phyloP scores from a whole-genome alignment of 192 early-diverging fungal genomes.

The Umbelopsis sp. region DNA sequence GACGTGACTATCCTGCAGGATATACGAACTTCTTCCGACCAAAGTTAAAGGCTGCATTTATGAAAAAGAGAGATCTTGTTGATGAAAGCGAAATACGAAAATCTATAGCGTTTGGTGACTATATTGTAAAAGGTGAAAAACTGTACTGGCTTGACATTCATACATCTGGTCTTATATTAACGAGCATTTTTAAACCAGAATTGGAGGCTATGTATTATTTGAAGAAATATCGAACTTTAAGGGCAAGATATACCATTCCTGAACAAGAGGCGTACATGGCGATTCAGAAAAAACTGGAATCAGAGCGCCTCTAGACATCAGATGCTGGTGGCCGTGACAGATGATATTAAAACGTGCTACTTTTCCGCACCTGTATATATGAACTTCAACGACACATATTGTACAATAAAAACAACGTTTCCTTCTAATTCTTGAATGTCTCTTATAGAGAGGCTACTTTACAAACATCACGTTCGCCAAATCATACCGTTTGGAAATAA shows the following conservation, averaged over 20 bases:
- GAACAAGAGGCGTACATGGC: neutral
- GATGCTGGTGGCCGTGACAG: neutral
- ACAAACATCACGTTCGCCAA: no score
- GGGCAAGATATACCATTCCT: constrained; percentile 30
- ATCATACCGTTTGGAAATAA: no score
- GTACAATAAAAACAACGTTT: no score
- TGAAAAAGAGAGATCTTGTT: constrained; percentile 40
- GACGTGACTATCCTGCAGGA: constrained; percentile 46
- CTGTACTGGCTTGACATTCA: neutral
- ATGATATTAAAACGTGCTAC: no score
- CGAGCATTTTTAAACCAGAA: constrained; percentile 20
- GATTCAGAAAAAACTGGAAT: neutral
- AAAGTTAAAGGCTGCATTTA: constrained; percentile 42
- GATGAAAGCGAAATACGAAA: constrained; percentile 39
- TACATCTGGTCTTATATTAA: neutral
- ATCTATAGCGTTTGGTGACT: constrained; percentile 41
- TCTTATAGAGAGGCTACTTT: no score
- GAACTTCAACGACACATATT: no score
- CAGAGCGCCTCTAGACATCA: neutral
- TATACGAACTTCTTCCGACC: constrained; percentile 44
- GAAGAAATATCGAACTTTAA: constrained; percentile 43
- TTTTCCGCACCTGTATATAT: no score
- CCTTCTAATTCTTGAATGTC: no score
- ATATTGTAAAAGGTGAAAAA: constrained; percentile 44
- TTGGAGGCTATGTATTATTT: constrained; percentile 46